Conservation (phyloP, 768 basidiomycete species). For the Hydnomerulius pinastri region DNA sequence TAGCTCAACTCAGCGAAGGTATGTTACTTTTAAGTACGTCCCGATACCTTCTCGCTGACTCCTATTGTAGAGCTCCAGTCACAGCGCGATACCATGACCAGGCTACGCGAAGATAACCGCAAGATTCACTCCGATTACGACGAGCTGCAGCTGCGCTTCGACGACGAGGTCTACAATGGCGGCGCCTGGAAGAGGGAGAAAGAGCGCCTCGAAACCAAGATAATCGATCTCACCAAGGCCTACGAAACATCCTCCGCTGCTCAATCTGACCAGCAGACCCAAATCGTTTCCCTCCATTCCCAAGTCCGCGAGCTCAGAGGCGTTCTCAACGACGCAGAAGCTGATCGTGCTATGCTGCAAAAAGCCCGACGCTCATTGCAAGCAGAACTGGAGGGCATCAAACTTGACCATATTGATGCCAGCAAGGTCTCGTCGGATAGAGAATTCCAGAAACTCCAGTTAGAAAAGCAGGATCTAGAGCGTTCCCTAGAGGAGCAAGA, state of each 20-base stretch:
- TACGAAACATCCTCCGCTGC: conserved; percentile 72
- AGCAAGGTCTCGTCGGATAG: conserved; percentile 70
- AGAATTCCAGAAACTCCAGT: conserved; percentile 71
- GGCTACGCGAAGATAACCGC: conserved; percentile 78
- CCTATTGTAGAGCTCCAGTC: conserved; percentile 64
- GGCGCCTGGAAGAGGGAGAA: conserved; percentile 87
- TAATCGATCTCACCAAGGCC: conserved; percentile 69
- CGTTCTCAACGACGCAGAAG: conserved; percentile 84
- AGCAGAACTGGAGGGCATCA: conserved; percentile 79
- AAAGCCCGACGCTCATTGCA: conserved; percentile 82
- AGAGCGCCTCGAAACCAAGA: conserved; percentile 84
- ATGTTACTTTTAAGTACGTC: conserved; percentile 7
- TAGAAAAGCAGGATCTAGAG: conserved; percentile 83
- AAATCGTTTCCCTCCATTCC: conserved; percentile 81
- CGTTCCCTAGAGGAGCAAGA: conserved; percentile 76
- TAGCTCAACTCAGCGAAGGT: conserved; percentile 83
- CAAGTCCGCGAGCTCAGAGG: conserved; percentile 82
- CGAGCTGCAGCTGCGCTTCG: conserved; percentile 70
- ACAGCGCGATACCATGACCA: conserved; percentile 73
- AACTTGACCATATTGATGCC: conserved; percentile 70
- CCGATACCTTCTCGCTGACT: conserved; percentile 8
- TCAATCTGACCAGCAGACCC: conserved; percentile 80
- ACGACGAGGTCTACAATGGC: conserved; percentile 77
- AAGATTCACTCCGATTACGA: conserved; percentile 77
- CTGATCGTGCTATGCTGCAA: conserved; percentile 75